phyloP scores from a whole-genome alignment of 345 rosid species.

The Lenwebbia sp. region DNA sequence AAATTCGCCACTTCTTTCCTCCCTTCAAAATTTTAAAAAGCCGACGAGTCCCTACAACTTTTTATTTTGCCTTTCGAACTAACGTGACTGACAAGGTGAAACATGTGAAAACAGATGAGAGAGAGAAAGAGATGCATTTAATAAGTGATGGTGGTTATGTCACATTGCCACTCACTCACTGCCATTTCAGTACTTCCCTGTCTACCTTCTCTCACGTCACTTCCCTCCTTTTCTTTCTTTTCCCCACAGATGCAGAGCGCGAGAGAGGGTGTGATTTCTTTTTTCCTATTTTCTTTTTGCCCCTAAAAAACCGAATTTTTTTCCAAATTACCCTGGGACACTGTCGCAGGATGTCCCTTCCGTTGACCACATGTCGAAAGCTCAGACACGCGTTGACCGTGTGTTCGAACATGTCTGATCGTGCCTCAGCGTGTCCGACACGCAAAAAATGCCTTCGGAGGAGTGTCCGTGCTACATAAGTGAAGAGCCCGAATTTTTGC shows the following conservation, averaged over 20 bases:
- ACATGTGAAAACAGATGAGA: background rate
- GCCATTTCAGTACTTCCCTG: background rate
- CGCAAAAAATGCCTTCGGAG: too few relatives aligned
- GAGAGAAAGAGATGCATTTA: too few relatives aligned
- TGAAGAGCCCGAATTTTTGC: too few relatives aligned
- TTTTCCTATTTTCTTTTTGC: background rate
- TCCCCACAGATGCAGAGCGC: background rate
- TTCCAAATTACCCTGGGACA: too few relatives aligned
- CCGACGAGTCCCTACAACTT: background rate
- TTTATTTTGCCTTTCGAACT: background rate
- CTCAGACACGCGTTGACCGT: too few relatives aligned
- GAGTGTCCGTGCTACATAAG: too few relatives aligned
- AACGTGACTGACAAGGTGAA: background rate
- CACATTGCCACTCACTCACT: background rate
- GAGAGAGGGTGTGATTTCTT: background rate
- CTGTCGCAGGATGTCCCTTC: too few relatives aligned
- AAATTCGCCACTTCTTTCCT: background rate
- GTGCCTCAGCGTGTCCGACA: too few relatives aligned
- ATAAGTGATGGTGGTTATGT: background rate
- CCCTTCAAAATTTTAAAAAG: background rate
- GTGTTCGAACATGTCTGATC: too few relatives aligned
- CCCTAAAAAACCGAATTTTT: too few relatives aligned
- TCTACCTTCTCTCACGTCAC: background rate
- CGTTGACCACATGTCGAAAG: too few relatives aligned
- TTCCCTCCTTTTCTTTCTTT: background rate